phyloP scores from a whole-genome alignment of 164 flowering plant genomes.

The Aristolochia fimbriata region DNA sequence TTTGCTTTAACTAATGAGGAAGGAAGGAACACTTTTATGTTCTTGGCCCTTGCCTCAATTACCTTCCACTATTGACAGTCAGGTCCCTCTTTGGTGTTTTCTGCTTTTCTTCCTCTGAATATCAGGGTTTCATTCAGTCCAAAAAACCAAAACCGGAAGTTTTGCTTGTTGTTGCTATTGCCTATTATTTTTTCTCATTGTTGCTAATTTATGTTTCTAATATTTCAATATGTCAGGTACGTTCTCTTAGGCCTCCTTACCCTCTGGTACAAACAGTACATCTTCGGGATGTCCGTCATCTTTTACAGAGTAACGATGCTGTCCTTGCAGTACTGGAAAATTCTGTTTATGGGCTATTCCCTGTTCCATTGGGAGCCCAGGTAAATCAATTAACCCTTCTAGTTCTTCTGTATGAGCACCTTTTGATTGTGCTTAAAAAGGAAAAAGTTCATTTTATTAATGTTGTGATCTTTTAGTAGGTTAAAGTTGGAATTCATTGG shows the following conservation, averaged over 20 bases:
- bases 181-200: neutral
- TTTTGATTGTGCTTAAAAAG: neutral
- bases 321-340: constrained; percentile 62
- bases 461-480: neutral
- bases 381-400: constrained; percentile 19
- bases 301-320: constrained; percentile 43
- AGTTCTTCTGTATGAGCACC: neutral
- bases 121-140: too few relatives aligned
- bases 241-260: constrained; percentile 87
- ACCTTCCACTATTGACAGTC: too few relatives aligned
- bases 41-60: too few relatives aligned
- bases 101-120: too few relatives aligned
- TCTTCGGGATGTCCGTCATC: constrained; percentile 63
- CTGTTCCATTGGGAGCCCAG: constrained; percentile 99
- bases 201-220: neutral
- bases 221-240: constrained; percentile 45
- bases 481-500: neutral
- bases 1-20: neutral
- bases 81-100: too few relatives aligned
- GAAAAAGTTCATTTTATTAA: neutral
- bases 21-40: too few relatives aligned
- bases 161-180: too few relatives aligned
- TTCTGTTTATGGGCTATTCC: constrained; percentile 72
- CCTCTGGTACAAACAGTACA: constrained; percentile 85
- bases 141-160: too few relatives aligned